Conservation (phyloP, 2,329 filamentous ascomycete species). For the Ophiobolus disseminans region DNA sequence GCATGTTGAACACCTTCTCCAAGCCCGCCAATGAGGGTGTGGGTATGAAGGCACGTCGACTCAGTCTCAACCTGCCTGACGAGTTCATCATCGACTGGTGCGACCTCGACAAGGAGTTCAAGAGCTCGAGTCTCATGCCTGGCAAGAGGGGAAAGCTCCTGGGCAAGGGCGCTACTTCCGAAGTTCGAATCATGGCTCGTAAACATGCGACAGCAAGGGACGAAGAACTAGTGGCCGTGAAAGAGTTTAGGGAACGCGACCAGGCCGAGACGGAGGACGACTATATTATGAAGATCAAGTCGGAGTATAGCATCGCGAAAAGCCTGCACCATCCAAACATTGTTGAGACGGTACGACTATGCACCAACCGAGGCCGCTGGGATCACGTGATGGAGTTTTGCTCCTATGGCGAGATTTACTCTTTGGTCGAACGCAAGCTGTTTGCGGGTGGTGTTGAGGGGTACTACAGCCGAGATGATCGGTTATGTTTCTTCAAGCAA, state of each 20-base stretch:
- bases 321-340: slow-evolving; percentile 87
- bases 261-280: slow-evolving; percentile 73
- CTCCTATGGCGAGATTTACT: slow-evolving; percentile 79
- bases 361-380: slow-evolving; percentile 75
- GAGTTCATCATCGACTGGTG: slow-evolving; percentile 75
- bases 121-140: slow-evolving; percentile 69
- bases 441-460: slow-evolving; percentile 60
- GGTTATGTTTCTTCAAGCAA: slow-evolving; percentile 88
- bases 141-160: slow-evolving; percentile 76
- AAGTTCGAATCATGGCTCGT: slow-evolving; percentile 79
- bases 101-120: slow-evolving; percentile 73
- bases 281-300: slow-evolving; percentile 89
- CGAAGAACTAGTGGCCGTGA: slow-evolving; percentile 81
- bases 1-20: slow-evolving; percentile 46
- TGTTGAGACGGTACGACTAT: slow-evolving; percentile 79
- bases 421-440: slow-evolving; percentile 68
- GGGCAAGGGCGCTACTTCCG: slow-evolving; percentile 82
- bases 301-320: slow-evolving; percentile 87
- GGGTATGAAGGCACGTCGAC: slow-evolving; percentile 77
- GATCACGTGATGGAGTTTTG: slow-evolving; percentile 96
- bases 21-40: slow-evolving; percentile 69
- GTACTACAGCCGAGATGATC: slow-evolving; percentile 69
- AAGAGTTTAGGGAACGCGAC: slow-evolving; percentile 81
- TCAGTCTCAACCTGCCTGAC: slow-evolving; percentile 76
- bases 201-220: slow-evolving; percentile 63